Percentiles rank a stretch among this genome's conserved stretches.
These are phyloP conservation scores for Ailanthus altissimus DNA, from an alignment of 345 rosid species.

Conservation along the genomic window DNA sequence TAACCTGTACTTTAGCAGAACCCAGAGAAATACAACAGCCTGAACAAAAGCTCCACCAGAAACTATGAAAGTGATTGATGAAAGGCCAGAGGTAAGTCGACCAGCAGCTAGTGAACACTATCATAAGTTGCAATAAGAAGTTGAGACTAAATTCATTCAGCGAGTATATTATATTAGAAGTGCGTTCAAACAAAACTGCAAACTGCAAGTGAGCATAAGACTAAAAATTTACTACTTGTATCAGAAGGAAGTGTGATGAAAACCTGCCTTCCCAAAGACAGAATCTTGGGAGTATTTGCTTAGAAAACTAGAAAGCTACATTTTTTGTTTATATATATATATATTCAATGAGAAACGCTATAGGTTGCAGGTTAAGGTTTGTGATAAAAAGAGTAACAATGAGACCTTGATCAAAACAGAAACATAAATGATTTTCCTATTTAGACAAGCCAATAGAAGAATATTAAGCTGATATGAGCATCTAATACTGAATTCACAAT, in stretches of 20 bases:
- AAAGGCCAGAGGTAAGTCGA: conserved; percentile 59
- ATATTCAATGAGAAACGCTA: not conserved
- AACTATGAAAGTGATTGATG: conserved; percentile 60
- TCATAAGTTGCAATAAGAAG: conserved; percentile 23
- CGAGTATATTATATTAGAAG: not conserved
- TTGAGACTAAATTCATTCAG: conserved; percentile 11
- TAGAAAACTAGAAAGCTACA: not conserved
- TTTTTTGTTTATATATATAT: not conserved
- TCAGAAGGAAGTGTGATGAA: not conserved
- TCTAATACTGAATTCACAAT: not conserved
- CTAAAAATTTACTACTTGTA: too few relatives aligned
- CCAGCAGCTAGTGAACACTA: conserved; percentile 88
- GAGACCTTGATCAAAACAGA: not conserved
- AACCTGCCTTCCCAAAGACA: not conserved
- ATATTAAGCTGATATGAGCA: not conserved
- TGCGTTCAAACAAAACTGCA: not conserved
- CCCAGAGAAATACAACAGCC: conserved; percentile 70
- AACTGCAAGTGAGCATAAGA: too few relatives aligned
- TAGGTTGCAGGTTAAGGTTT: not conserved
- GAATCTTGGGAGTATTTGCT: conserved; percentile 8
- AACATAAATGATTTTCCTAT: not conserved
- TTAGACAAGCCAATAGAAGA: conserved; percentile 2
- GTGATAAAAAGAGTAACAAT: not conserved
- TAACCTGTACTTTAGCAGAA: conserved; percentile 73
- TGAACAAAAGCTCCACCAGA: conserved; percentile 63